These are phyloP conservation scores for Botrytis deweyae DNA, from an alignment of 2,329 filamentous ascomycete genomes.

Conservation along the genomic window DNA sequence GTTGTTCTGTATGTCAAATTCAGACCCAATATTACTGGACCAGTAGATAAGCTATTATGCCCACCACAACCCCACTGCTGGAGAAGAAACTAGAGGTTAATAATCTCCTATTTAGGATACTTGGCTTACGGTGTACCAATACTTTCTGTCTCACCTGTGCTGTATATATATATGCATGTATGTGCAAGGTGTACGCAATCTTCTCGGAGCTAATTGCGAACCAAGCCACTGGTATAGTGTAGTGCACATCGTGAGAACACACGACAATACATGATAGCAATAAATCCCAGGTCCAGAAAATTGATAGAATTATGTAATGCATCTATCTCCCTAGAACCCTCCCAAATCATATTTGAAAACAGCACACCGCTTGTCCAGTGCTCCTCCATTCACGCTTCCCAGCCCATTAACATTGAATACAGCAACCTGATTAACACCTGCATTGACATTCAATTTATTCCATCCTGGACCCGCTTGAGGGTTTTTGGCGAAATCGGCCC, in stretches of 20 bases:
- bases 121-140: background rate
- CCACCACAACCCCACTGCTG: background rate
- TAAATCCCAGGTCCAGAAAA: background rate
- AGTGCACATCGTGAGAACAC: background rate
- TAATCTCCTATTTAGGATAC: background rate
- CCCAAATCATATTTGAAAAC: background rate
- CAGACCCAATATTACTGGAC: background rate
- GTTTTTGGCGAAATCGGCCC: constrained; percentile 16
- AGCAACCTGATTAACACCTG: background rate
- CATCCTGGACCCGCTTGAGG: background rate
- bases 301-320: background rate
- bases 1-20: background rate
- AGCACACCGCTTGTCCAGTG: background rate
- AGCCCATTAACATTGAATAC: background rate
- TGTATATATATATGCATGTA: background rate
- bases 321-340: background rate
- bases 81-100: background rate
- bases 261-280: background rate
- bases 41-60: background rate
- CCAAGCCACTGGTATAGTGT: background rate
- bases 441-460: background rate
- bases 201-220: background rate
- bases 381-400: background rate
- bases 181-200: background rate
- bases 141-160: background rate